Base-by-base conservation (phyloP, 768 basidiomycete genomes). In the Brasilioporus rufonigricans region DNA sequence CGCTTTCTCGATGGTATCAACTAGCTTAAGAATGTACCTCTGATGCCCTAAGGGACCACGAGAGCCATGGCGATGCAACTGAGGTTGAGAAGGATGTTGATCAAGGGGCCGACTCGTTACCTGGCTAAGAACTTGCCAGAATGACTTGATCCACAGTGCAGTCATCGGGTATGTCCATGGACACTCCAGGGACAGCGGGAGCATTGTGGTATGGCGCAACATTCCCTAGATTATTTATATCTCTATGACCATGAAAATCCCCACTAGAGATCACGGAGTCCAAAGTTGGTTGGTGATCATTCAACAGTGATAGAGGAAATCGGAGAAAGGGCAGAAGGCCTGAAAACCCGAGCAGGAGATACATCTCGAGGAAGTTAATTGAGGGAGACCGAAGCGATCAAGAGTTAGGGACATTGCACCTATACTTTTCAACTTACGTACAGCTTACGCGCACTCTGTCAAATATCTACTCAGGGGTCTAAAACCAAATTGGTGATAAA, bases 21-120 rank as follows among this genome's bases (percentile, higher is more conserved):
- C 67, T 29, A 78, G 70, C 46, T 68, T 50, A 1, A 59, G 57
- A 44, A 76, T 72, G 55, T 61, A 69, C 26, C 16, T 6, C 16
- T 63, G 63, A 63, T 69, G 68, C 6, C 33, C 49, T 14, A 55
- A 56, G 14, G 74, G 76, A 57, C 66, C 72, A 38, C 76, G 74
- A 50, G 71, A 71, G 23, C 77, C 77, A 53, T 78, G 77, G 18
- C 76, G 62, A 55, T 73, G 73, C 59, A 78, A 66, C 77, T 77
- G 41, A 12, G 3, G 23, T 38, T 14, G 19, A 29, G 13, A 18
- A 16, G 18, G 54, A 3, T 39, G 38, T 36, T 18, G n/a, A 24
- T 10, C 0, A 9, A 8, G 13, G 7, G 1, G 21, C 4, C 13
- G n/a, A n/a, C n/a, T 39, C 18, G 27, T 27, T 2, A 26, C 3